These are phyloP conservation scores for Triticum dicoccoides DNA, from an alignment of 176 grass and related monocot genomes.

Conservation along the genomic window DNA sequence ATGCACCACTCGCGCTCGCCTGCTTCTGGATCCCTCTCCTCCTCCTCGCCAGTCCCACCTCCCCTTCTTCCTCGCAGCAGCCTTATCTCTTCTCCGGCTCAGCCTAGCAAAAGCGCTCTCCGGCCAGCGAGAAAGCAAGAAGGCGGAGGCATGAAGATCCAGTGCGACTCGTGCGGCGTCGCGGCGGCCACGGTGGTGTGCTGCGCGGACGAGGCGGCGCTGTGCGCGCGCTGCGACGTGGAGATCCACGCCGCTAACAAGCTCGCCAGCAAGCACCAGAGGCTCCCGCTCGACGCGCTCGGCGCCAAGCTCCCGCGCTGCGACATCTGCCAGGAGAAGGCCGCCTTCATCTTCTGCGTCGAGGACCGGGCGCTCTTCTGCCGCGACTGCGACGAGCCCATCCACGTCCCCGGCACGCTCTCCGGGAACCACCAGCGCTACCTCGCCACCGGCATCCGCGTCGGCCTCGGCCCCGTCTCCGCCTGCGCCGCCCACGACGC, in stretches of 20 bases:
- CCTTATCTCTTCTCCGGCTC: conserved; percentile 29
- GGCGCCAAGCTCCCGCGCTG: conserved; percentile 64
- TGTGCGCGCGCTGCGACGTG: conserved; percentile 82
- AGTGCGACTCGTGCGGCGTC: conserved; percentile 78
- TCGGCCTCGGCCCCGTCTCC: conserved; percentile 44
- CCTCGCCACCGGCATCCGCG: conserved; percentile 89
- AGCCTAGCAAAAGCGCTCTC: background rate
- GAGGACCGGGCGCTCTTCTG: conserved; percentile 98
- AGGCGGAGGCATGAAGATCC: conserved; percentile 62
- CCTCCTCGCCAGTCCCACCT: background rate
- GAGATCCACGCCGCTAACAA: conserved; percentile 81
- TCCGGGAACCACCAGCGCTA: conserved; percentile 95
- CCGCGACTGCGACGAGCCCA: conserved; percentile 92
- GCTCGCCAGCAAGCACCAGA: conserved; percentile 88
- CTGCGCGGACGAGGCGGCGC: conserved; percentile 88
- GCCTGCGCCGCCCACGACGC: conserved; percentile 28
- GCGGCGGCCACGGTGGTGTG: conserved; percentile 72
- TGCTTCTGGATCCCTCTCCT: background rate
- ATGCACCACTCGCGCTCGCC: conserved; percentile 33
- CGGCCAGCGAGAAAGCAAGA: background rate
- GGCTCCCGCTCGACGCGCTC: conserved; percentile 69
- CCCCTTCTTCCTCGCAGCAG: too few species aligned
- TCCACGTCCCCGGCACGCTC: conserved; percentile 83
- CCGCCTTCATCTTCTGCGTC: conserved; percentile 98
- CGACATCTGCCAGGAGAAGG: conserved; percentile 95